A percentile compares a stretch with the other conserved stretches of the same genome.
Evolutionary conservation across 768 basidiomycete genomes (phyloP).

Genomic region (Pisolithus albus): DNA sequence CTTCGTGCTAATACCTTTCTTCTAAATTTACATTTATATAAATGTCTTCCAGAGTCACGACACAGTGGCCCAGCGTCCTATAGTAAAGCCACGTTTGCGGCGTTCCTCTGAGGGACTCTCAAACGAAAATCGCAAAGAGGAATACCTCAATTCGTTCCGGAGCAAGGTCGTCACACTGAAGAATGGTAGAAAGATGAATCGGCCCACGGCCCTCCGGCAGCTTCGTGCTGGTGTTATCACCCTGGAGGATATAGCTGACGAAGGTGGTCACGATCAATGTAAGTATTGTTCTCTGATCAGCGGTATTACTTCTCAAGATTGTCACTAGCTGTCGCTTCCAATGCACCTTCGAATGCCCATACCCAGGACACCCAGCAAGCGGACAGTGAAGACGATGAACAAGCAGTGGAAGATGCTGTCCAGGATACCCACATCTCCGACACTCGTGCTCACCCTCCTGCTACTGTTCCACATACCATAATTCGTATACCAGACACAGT

Average conservation of each 20-base stretch:
- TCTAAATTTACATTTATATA: too few species aligned
- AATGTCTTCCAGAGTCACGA: neutral
- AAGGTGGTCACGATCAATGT: too few species aligned
- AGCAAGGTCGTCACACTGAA: too few species aligned
- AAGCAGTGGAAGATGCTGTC: neutral
- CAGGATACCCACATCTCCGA: neutral
- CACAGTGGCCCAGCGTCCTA: neutral
- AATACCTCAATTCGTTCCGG: too few species aligned
- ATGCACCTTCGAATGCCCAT: neutral
- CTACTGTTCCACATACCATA: too few species aligned
- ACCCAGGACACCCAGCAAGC: neutral
- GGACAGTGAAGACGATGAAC: neutral
- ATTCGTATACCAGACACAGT: too few species aligned
- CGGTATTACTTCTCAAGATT: neutral
- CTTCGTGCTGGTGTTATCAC: neutral
- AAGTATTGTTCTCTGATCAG: too few species aligned
- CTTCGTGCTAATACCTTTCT: too few species aligned
- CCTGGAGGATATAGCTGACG: too few species aligned
- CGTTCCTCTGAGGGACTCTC: too few species aligned
- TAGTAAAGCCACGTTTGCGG: neutral
- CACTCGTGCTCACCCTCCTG: neutral
- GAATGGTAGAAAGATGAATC: neutral
- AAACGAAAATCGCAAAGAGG: too few species aligned
- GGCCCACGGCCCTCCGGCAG: neutral
- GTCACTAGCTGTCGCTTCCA: neutral